phyloP scores from a whole-genome alignment of 768 basidiomycete species.

The Leccinum subgranulosum region DNA sequence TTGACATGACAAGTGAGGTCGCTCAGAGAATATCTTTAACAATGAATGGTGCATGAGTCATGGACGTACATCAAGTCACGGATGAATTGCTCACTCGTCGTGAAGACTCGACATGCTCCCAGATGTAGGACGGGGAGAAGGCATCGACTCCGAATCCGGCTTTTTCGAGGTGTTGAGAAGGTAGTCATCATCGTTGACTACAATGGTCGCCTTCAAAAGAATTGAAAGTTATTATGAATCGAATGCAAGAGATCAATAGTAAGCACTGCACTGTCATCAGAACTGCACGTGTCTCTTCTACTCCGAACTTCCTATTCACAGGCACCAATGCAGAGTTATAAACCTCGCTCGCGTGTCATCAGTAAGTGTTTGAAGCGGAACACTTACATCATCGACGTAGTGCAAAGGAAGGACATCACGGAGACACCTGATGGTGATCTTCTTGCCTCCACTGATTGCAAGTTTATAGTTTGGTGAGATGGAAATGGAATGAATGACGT shows the following conservation, averaged over 20 bases:
- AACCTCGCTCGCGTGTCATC: neutral
- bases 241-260: neutral
- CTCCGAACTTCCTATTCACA: neutral
- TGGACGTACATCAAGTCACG: neutral
- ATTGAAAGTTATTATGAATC: neutral
- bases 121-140: neutral
- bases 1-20: slow-evolving; percentile 8
- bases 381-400: slow-evolving; percentile 8
- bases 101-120: neutral
- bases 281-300: neutral
- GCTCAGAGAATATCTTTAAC: neutral
- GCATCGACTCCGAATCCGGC: too few species aligned
- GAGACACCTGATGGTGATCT: slow-evolving; percentile 2
- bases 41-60: neutral
- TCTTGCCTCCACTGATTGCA: slow-evolving; percentile 2
- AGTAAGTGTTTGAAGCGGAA: too few species aligned
- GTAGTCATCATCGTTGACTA: neutral
- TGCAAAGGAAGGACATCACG: slow-evolving; percentile 2
- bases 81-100: slow-evolving; percentile 11
- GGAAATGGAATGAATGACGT: slow-evolving; percentile 2
- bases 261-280: neutral
- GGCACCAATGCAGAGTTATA: neutral
- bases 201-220: neutral
- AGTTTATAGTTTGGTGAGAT: slow-evolving; percentile 10
- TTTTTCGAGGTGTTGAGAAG: neutral